Conservation (phyloP, 495 filamentous ascomycete species). For the Patellaria atrata region DNA sequence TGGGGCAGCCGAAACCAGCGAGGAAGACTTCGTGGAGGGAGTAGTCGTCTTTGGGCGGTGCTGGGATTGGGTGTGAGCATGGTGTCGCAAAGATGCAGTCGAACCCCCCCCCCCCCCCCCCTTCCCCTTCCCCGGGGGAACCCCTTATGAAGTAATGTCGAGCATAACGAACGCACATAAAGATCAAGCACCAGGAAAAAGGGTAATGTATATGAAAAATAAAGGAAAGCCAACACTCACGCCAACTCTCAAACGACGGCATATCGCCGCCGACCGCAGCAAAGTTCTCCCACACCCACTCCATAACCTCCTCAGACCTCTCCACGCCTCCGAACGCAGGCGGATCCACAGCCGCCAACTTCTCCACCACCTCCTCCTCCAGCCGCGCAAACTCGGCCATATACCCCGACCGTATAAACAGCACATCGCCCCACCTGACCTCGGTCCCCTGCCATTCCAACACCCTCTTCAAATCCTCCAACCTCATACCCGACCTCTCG, state of each 20-base stretch:
- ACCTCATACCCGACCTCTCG: constrained; percentile 27
- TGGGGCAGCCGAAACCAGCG: constrained; percentile 41
- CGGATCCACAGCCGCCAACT: constrained; percentile 22
- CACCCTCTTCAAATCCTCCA: constrained; percentile 33
- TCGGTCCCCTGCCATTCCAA: constrained; percentile 34
- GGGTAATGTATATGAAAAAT: too few species aligned
- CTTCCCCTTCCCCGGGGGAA: too few species aligned
- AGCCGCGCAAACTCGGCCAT: constrained; percentile 25
- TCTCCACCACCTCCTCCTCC: constrained; percentile 23
- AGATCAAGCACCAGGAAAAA: too few species aligned
- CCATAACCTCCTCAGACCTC: constrained; percentile 30
- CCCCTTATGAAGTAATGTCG: too few species aligned
- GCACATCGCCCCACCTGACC: constrained; percentile 39
- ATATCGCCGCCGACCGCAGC: constrained; percentile 24
- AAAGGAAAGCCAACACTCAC: constrained; percentile 3
- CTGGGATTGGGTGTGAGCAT: too few species aligned
- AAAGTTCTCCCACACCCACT: constrained; percentile 29
- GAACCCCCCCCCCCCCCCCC: too few species aligned
- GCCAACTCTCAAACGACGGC: constrained; percentile 25
- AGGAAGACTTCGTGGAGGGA: constrained; percentile 44
- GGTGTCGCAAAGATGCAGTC: too few species aligned
- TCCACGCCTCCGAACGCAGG: constrained; percentile 37
- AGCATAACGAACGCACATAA: too few species aligned
- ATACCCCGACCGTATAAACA: constrained; percentile 40
- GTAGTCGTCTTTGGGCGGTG: too few species aligned